phyloP scores from a whole-genome alignment of 2,329 filamentous ascomycete genomes.

The Paecilomyces sp. region DNA sequence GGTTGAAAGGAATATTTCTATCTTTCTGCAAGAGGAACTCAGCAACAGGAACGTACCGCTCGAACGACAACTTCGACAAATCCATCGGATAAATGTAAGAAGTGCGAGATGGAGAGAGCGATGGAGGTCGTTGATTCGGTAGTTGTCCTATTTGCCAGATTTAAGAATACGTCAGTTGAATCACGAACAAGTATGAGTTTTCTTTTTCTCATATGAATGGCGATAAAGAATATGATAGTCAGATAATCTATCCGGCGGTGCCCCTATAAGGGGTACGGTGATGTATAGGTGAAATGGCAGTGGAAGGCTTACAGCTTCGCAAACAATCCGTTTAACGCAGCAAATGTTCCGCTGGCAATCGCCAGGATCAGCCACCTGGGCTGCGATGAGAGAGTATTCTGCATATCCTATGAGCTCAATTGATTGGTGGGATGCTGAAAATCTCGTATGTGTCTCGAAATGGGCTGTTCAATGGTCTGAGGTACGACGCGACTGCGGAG shows the following conservation, averaged over 20 bases:
- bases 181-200: not conserved
- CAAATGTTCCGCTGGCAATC: conserved; percentile 54
- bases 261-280: not conserved
- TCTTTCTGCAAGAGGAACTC: not conserved
- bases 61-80: conserved; percentile 46
- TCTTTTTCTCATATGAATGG: not conserved
- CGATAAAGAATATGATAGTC: not conserved
- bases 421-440: not conserved
- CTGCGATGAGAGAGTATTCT: conserved; percentile 3
- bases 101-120: conserved; percentile 37
- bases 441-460: not conserved
- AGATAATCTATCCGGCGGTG: not conserved
- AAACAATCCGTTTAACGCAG: conserved; percentile 60
- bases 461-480: not conserved
- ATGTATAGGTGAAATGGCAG: not conserved
- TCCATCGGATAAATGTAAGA: conserved; percentile 35
- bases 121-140: conserved; percentile 51
- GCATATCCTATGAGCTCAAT: not conserved
- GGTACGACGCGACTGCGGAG: not conserved
- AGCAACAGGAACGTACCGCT: conserved; percentile 38
- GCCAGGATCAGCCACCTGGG: conserved; percentile 49
- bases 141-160: conserved; percentile 44
- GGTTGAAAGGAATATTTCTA: too few species aligned
- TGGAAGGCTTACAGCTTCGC: conserved; percentile 49
- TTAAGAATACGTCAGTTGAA: not conserved